phyloP scores from a whole-genome alignment of 1,139 yeast genomes.

The Candida neerlandica region DNA sequence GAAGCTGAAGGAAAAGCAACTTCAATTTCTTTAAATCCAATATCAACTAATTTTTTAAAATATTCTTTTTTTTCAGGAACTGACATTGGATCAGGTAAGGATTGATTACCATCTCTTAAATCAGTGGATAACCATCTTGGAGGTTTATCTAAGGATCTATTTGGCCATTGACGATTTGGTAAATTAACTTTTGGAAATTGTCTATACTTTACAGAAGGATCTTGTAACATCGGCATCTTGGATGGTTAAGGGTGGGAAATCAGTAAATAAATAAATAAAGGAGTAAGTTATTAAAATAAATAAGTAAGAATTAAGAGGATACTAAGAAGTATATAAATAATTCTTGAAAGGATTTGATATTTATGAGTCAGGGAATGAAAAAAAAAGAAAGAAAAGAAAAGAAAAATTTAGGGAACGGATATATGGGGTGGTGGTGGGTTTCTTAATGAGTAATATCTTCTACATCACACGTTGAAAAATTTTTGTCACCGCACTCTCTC shows the following conservation, averaged over 20 bases:
- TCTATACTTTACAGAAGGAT: slow-evolving; percentile 44
- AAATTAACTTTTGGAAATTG: slow-evolving; percentile 40
- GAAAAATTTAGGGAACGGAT: not conserved
- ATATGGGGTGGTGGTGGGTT: not conserved
- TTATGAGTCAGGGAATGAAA: not conserved
- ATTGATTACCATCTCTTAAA: slow-evolving; percentile 52
- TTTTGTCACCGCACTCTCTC: not conserved
- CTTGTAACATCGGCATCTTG: slow-evolving; percentile 34
- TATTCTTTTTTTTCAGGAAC: slow-evolving; percentile 47
- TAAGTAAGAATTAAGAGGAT: not conserved
- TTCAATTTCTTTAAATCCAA: slow-evolving; percentile 53
- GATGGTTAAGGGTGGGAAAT: not conserved
- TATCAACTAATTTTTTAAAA: slow-evolving; percentile 45
- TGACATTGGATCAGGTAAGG: slow-evolving; percentile 54
- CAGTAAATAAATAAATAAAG: not conserved
- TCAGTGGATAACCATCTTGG: slow-evolving; percentile 55
- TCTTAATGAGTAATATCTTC: not conserved
- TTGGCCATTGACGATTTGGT: slow-evolving; percentile 49
- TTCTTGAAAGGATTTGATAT: not conserved
- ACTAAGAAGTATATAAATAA: not conserved
- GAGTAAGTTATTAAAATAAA: not conserved
- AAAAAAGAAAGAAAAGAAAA: not conserved
- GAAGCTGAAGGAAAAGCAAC: slow-evolving; percentile 53
- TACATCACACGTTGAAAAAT: not conserved
- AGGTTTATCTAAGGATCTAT: slow-evolving; percentile 39